Conservation (phyloP, 371 early-diverging fungal species). For the Saksenaea oblongispora region DNA sequence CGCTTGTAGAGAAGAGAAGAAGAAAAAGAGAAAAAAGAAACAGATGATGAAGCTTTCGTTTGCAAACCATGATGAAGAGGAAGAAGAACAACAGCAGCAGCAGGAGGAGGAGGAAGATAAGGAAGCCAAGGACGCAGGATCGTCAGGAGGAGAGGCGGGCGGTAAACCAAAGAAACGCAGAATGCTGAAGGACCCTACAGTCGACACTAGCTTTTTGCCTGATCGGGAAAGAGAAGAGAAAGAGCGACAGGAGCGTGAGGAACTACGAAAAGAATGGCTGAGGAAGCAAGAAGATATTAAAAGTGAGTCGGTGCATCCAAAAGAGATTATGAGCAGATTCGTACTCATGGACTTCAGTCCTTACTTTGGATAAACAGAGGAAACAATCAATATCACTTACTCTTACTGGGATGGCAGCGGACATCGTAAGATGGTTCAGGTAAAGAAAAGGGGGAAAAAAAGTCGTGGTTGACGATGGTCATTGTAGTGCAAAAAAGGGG, state of each 20-base stretch:
- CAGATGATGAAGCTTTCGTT: conserved; percentile 74
- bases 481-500: conserved; percentile 84
- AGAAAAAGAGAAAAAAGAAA: conserved; percentile 65
- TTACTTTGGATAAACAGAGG: conserved; percentile 47
- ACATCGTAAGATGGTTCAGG: conserved; percentile 82
- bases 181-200: conserved; percentile 83
- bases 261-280: conserved; percentile 50
- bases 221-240: conserved; percentile 87
- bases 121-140: conserved; percentile 17
- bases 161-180: conserved; percentile 54
- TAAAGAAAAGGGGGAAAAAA: conserved; percentile 23
- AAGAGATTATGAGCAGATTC: background rate
- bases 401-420: conserved; percentile 97
- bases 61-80: conserved; percentile 49
- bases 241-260: conserved; percentile 76
- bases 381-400: conserved; percentile 84
- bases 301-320: conserved; percentile 29
- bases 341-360: conserved; percentile 11
- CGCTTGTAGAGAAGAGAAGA: conserved; percentile 52
- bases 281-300: conserved; percentile 81
- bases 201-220: conserved; percentile 93
- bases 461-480: background rate
- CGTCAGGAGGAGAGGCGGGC: conserved; percentile 20
- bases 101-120: conserved; percentile 44
- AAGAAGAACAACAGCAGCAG: conserved; percentile 29